These are phyloP conservation scores for Phytophthora aleatoria DNA, from an alignment of 352 stramenopile genomes.

Conservation along the genomic window DNA sequence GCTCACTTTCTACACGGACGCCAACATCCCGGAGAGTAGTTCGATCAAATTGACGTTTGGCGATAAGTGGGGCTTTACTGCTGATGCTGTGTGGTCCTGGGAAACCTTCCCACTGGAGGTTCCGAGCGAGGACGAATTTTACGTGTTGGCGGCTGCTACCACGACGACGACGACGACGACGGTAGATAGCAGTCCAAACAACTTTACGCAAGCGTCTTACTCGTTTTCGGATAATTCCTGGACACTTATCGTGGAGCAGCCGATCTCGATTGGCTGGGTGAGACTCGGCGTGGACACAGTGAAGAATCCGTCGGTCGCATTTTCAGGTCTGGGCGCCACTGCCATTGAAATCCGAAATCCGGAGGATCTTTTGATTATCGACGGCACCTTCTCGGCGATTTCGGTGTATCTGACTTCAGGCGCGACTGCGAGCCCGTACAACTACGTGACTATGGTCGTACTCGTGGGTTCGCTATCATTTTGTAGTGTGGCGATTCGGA, in stretches of 20 bases:
- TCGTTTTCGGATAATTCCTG: slow-evolving; percentile 52
- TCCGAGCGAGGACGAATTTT: slow-evolving; percentile 16
- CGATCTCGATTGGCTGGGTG: slow-evolving; percentile 74
- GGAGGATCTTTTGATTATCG: slow-evolving; percentile 58
- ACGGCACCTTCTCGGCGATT: slow-evolving; percentile 72
- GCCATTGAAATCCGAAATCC: slow-evolving; percentile 59
- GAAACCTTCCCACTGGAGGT: slow-evolving; percentile 33
- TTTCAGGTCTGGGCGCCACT: slow-evolving; percentile 71
- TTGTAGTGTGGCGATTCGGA: slow-evolving; percentile 82
- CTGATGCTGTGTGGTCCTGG: slow-evolving; percentile 58
- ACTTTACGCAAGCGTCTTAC: slow-evolving; percentile 37
- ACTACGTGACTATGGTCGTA: slow-evolving; percentile 88
- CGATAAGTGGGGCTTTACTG: slow-evolving; percentile 67
- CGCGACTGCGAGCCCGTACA: slow-evolving; percentile 81
- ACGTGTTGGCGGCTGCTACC: slow-evolving; percentile 12
- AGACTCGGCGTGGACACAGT: slow-evolving; percentile 66
- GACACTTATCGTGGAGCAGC: slow-evolving; percentile 54
- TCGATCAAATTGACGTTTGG: slow-evolving; percentile 64
- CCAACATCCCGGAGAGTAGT: slow-evolving; percentile 54
- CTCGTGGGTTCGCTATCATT: slow-evolving; percentile 83
- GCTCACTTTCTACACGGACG: slow-evolving; percentile 77
- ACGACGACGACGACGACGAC: background rate
- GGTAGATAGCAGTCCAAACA: slow-evolving; percentile 12
- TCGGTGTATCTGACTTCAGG: slow-evolving; percentile 69
- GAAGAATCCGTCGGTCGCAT: slow-evolving; percentile 74